Percentiles rank a stretch among this genome's conserved stretches.
phyloP scores from a whole-genome alignment of 352 stramenopile species.

The Plasmopara viticola region DNA sequence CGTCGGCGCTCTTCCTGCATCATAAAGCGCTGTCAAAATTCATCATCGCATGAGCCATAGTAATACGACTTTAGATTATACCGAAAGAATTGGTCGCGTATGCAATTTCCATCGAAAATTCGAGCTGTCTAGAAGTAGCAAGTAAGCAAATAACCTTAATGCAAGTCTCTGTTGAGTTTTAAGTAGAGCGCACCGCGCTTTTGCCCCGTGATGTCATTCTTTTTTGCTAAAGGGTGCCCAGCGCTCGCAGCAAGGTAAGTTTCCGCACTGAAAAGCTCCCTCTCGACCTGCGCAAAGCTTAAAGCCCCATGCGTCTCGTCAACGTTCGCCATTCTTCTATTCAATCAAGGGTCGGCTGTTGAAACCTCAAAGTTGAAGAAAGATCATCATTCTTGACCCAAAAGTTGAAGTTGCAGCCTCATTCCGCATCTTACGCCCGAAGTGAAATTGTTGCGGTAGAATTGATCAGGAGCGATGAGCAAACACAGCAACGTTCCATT shows the following conservation, averaged over 20 bases:
- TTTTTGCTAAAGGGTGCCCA: neutral
- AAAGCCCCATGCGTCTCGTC: constrained; percentile 11
- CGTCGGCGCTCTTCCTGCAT: constrained; percentile 46
- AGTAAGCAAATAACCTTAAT: neutral
- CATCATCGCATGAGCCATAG: neutral
- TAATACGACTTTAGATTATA: constrained; percentile 5
- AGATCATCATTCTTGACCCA: constrained; percentile 43
- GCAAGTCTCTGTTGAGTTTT: neutral
- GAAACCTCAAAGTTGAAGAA: constrained; percentile 36
- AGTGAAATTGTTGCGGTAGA: neutral
- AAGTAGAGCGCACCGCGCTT: constrained; percentile 1
- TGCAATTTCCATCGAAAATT: constrained; percentile 26
- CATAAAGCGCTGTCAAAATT: constrained; percentile 1
- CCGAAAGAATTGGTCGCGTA: constrained; percentile 33
- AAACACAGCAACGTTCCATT: neutral
- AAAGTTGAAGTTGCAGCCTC: constrained; percentile 26
- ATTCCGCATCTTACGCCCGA: constrained; percentile 22
- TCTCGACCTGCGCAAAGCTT: constrained; percentile 57
- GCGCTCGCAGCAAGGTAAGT: constrained; percentile 39
- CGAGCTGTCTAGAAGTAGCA: constrained; percentile 10
- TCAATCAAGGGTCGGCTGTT: constrained; percentile 16
- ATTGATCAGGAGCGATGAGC: constrained; percentile 4
- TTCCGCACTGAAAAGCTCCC: constrained; percentile 56
- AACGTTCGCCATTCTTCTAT: constrained; percentile 12
- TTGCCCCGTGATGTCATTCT: constrained; percentile 3